These are phyloP conservation scores for Saccharomyces pastorianus DNA, from an alignment of 1,139 yeast genomes.

Conservation along the genomic window DNA sequence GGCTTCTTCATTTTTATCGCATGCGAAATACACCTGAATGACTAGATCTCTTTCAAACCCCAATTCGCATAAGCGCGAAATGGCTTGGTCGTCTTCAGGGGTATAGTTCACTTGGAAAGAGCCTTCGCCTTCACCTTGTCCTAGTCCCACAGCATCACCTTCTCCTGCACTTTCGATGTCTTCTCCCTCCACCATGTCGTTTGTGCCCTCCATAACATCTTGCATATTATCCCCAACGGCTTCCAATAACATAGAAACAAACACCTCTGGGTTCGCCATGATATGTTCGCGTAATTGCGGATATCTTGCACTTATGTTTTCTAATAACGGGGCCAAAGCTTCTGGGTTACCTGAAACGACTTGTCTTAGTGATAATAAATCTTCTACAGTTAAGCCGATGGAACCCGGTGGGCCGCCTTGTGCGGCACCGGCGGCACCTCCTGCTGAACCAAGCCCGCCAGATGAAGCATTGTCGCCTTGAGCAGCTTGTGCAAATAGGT, in stretches of 20 bases:
- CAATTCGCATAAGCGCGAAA: conserved; percentile 76
- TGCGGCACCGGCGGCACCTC: conserved; percentile 15
- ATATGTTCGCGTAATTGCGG: conserved; percentile 83
- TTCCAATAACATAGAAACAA: conserved; percentile 62
- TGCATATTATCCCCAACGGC: conserved; percentile 41
- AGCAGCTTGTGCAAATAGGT: conserved; percentile 64
- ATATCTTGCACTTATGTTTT: conserved; percentile 72
- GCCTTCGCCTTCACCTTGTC: conserved; percentile 26
- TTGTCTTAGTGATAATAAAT: conserved; percentile 61
- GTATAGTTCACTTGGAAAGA: conserved; percentile 39
- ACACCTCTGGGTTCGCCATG: conserved; percentile 79
- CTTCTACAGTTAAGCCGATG: conserved; percentile 36
- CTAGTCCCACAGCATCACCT: conserved; percentile 4
- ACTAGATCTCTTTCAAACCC: conserved; percentile 87
- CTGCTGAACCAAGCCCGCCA: conserved; percentile 19
- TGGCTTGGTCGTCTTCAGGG: conserved; percentile 81
- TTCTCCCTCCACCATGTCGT: conserved; percentile 5
- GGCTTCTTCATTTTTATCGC: conserved; percentile 94
- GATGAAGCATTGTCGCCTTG: conserved; percentile 38
- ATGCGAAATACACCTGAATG: conserved; percentile 92
- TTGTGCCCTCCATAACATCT: conserved; percentile 19
- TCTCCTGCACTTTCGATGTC: conserved; percentile 6
- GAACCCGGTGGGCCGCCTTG: conserved; percentile 30
- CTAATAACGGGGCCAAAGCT: conserved; percentile 74
- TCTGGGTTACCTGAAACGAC: conserved; percentile 84